A percentile compares a stretch with the other conserved stretches of the same genome.
Evolutionary conservation across 495 filamentous ascomycete species (phyloP).

Genomic region (Talaromyces proteolyticus): DNA sequence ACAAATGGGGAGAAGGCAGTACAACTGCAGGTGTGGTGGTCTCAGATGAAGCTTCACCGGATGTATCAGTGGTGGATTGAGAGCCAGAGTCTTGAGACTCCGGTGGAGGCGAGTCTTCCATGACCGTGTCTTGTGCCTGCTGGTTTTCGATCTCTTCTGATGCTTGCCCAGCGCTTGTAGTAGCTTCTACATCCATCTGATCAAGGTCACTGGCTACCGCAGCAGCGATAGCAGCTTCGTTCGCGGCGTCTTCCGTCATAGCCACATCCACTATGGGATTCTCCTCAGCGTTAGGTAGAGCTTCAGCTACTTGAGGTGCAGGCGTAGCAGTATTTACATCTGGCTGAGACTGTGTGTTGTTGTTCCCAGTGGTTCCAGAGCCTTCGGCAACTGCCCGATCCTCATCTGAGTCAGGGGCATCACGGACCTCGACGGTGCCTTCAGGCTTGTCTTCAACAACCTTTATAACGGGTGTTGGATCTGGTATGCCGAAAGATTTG

Average conservation of each 20-base stretch:
- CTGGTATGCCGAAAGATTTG: slow-evolving; percentile 37
- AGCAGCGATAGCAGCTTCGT: neutral
- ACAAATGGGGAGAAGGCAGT: slow-evolving; percentile 31
- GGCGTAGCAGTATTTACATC: neutral
- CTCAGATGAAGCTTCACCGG: slow-evolving; percentile 1
- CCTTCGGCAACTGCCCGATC: slow-evolving; percentile 3
- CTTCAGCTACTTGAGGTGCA: neutral
- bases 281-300: neutral
- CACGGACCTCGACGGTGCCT: slow-evolving; percentile 18
- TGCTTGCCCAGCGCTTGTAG: slow-evolving; percentile 2
- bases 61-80: neutral
- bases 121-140: slow-evolving; percentile 11
- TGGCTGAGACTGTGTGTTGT: neutral
- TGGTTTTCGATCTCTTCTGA: slow-evolving; percentile 1
- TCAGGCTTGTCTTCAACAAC: slow-evolving; percentile 29
- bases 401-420: slow-evolving; percentile 6
- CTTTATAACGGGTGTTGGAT: slow-evolving; percentile 18
- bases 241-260: neutral
- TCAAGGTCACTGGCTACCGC: neutral
- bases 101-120: slow-evolving; percentile 11
- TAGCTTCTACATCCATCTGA: slow-evolving; percentile 4
- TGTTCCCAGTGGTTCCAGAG: neutral
- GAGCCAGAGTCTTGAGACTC: neutral
- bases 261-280: neutral
- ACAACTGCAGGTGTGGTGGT: slow-evolving; percentile 8